phyloP scores from a whole-genome alignment of 1,284 basidiomycete species.

The Cutaneotrichosporon mucoides region DNA sequence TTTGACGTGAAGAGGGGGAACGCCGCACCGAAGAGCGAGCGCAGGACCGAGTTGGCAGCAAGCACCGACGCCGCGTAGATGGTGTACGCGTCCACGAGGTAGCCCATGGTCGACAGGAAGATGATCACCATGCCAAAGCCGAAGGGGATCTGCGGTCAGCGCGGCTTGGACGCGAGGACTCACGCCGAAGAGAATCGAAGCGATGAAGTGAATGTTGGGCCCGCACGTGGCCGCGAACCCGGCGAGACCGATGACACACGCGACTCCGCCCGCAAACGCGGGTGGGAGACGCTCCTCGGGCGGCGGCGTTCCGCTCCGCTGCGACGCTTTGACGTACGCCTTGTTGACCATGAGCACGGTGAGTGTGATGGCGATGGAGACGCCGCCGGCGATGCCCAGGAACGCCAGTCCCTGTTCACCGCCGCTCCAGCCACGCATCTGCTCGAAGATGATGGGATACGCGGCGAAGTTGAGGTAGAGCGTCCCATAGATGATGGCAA shows the following conservation, averaged over 20 bases:
- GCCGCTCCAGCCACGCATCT: conserved; percentile 58
- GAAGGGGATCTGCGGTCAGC: conserved; percentile 55
- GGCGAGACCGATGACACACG: conserved; percentile 46
- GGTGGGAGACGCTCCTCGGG: conserved; percentile 60
- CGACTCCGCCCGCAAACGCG: conserved; percentile 50
- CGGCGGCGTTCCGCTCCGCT: conserved; percentile 46
- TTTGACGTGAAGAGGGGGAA: conserved; percentile 59
- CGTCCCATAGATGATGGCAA: conserved; percentile 55
- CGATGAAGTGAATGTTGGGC: conserved; percentile 52
- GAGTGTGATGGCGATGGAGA: conserved; percentile 56
- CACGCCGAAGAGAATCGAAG: conserved; percentile 55
- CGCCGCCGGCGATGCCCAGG: conserved; percentile 62
- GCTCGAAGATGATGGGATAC: conserved; percentile 61
- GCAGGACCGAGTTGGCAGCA: conserved; percentile 63
- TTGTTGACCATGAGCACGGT: conserved; percentile 54
- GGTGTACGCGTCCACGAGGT: conserved; percentile 62
- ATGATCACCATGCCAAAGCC: conserved; percentile 57
- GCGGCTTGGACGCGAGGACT: conserved; percentile 2
- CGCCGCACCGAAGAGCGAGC: conserved; percentile 57
- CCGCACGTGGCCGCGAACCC: conserved; percentile 48
- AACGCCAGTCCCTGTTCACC: conserved; percentile 64
- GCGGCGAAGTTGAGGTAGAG: conserved; percentile 45
- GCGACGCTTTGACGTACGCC: conserved; percentile 53
- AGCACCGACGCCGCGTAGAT: conserved; percentile 56
- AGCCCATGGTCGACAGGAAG: conserved; percentile 39